Base-by-base conservation (phyloP, 331 rosid genomes). In the Malus hybrid region DNA sequence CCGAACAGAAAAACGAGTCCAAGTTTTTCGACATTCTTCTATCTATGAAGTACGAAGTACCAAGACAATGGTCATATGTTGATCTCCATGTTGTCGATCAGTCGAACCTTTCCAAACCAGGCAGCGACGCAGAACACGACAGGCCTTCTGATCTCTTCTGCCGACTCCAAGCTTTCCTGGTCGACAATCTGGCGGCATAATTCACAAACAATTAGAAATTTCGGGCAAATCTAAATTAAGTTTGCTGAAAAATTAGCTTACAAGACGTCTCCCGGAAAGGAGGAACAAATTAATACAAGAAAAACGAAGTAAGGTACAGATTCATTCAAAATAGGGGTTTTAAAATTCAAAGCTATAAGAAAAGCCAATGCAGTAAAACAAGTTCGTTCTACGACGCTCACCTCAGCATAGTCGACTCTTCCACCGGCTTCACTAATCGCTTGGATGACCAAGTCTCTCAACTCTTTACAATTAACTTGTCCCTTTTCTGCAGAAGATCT, bases 331-430 rank as follows among this genome's bases (percentile, higher is more conserved):
- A 13, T 14, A 48, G 19, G 55, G 55, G 6, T 14, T 48, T 48
- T 5, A 14, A 48, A 5, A 48, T 1, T 5, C 54, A 5, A 48
- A 48, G 55, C 4, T 39, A 39, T 9, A 39, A 39, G 46, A 39
- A 39, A 39, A 56, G 59, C 22, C 50, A 57, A 73, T 12, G 27
- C 29, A 48, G 22, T 69, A 39, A 50, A n/a, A 64, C 57, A 73
- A 57, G 44, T 50, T 70, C 75, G 55, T 39, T 14, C 56, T 32
- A 36, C 20, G 28, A 33, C 8, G n/a, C 82, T 85, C 76, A 92
- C 97, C 97, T 92, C 97, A 2, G 92, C 92, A 83, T 94, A 94
- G 74, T 94, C 99, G 76, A 94, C 76, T 75, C 66, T 81, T 78
- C 99, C 99, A 46, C 96, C 96, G 9, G 97, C 90, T 79, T 86